A percentile compares a stretch with the other conserved stretches of the same genome.
phyloP scores from a whole-genome alignment of 768 basidiomycete genomes.

The Neoboletus brunneissimus region DNA sequence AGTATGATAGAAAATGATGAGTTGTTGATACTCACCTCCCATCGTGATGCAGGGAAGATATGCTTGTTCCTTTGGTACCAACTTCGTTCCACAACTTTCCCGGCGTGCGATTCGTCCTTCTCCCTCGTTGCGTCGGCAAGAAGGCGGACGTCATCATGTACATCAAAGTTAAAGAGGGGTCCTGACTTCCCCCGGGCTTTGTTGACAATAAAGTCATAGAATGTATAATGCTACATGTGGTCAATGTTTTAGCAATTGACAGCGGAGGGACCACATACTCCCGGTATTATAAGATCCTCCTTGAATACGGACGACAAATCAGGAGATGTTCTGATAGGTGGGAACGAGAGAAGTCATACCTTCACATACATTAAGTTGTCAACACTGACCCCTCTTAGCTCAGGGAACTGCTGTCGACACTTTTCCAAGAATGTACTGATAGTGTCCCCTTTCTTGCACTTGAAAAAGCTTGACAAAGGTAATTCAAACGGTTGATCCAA shows the following conservation, averaged over 20 bases:
- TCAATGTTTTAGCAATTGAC: neutral
- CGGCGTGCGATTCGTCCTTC: slow-evolving; percentile 98
- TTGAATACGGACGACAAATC: slow-evolving; percentile 31
- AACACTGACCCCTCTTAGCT: slow-evolving; percentile 82
- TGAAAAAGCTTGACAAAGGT: neutral
- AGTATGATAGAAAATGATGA: neutral
- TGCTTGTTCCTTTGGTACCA: slow-evolving; percentile 97
- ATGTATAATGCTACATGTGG: slow-evolving; percentile 82
- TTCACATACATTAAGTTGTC: slow-evolving; percentile 99
- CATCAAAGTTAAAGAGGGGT: slow-evolving; percentile 97
- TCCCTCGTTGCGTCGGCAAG: slow-evolving; percentile 93
- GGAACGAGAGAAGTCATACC: slow-evolving; percentile 40
- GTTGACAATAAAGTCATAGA: slow-evolving; percentile 98
- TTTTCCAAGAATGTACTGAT: slow-evolving; percentile 87
- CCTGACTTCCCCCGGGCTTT: slow-evolving; percentile 98
- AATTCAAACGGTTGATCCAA: neutral
- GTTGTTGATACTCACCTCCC: slow-evolving; percentile 67
- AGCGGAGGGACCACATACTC: slow-evolving; percentile 51
- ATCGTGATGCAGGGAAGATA: slow-evolving; percentile 94
- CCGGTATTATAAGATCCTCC: slow-evolving; percentile 98
- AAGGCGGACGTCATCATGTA: slow-evolving; percentile 96
- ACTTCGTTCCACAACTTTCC: slow-evolving; percentile 95
- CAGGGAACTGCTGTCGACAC: slow-evolving; percentile 89
- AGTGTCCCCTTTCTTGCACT: slow-evolving; percentile 98
- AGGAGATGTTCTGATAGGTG: neutral